A percentile compares a stretch with the other conserved stretches of the same genome.
Conservation (phyloP, 2,329 filamentous ascomycete species). For the Fusarium nematophilum region DNA sequence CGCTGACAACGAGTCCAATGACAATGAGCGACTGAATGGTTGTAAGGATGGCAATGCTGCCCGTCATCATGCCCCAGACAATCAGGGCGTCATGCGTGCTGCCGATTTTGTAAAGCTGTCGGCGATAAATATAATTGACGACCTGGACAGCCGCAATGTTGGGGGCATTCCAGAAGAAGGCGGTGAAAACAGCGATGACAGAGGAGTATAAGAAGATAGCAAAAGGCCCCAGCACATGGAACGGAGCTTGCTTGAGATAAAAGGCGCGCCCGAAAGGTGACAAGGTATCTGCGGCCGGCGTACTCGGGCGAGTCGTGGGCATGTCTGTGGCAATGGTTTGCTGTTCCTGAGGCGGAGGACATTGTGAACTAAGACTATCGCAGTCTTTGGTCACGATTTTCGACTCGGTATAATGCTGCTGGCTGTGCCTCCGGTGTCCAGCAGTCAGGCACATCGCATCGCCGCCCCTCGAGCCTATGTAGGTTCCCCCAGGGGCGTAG, state of each 20-base stretch:
- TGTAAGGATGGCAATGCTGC: slow-evolving; percentile 54
- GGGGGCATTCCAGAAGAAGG: slow-evolving; percentile 63
- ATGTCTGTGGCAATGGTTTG: no score
- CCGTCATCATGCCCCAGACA: slow-evolving; percentile 54
- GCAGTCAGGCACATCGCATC: slow-evolving; percentile 57
- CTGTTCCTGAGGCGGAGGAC: no score
- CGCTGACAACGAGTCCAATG: slow-evolving; percentile 44
- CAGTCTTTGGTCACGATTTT: no score
- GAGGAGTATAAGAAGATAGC: slow-evolving; percentile 63
- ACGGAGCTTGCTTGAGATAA: slow-evolving; percentile 62
- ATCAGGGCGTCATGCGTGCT: slow-evolving; percentile 49
- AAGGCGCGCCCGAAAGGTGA: slow-evolving; percentile 67
- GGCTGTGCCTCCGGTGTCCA: no score
- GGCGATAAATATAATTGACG: slow-evolving; percentile 49
- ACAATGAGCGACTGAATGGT: slow-evolving; percentile 56
- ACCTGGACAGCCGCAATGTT: slow-evolving; percentile 61
- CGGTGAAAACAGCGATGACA: slow-evolving; percentile 57
- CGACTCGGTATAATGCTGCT: no score
- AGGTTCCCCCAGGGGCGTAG: slow-evolving; percentile 60
- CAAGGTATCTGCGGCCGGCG: slow-evolving; percentile 19
- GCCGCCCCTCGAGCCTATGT: slow-evolving; percentile 63
- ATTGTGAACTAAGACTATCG: no score
- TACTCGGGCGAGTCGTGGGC: no score
- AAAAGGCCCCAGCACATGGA: slow-evolving; percentile 60
- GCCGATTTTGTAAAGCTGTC: slow-evolving; percentile 34